Evolutionary conservation across 257 asterid species (phyloP), one percentile per base, ranked within the genome.

Genomic region (Solanum medicagineum): DNA sequence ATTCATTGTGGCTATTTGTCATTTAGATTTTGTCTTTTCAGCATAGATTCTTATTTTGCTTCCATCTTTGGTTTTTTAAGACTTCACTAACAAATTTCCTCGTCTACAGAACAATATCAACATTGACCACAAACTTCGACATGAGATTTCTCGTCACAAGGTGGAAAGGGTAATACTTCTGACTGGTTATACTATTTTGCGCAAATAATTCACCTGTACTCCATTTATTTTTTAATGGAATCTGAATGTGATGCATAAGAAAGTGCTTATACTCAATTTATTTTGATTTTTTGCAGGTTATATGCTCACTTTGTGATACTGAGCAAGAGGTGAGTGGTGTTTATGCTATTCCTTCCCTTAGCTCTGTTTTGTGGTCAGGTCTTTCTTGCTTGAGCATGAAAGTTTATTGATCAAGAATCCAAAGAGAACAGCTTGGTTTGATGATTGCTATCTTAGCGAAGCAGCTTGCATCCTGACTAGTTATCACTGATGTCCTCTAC

Each of bases 291-390:
- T 63, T 89, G 79, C 93, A 95, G 98, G 91, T 95, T 86, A 87
- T 95, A 88, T 95, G 99, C 88, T 90, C 97, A 42, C 93, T 95
- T 22, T 95, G 99, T 80, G 89, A 90, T 86, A 93, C 97, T 45
- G 99, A 95, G 86, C 99, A 95, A 83, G 95, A 94, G 98, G 99
- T 95, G 84, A 71, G 94, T 90, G 63, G 10, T 49, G 22, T 42
- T 60, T 68, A 11, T 45, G 26, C 24, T 42, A 6, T 45, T 32
- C 57, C 22, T 36, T 12, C 47, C 32, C 8, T 68, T 2, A 54
- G 5, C 29, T 15, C 26, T 29, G 19, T 85, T 22, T 80, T 22
- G 24, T 10, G 83, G 83, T 53, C 42, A 51, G 7, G 45, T 24
- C 82, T 15, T 22, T 47, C 57, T 77, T 77, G 47, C 83, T 79